phyloP scores from a whole-genome alignment of 2,329 filamentous ascomycete genomes.

The Westerdykella ornata region DNA sequence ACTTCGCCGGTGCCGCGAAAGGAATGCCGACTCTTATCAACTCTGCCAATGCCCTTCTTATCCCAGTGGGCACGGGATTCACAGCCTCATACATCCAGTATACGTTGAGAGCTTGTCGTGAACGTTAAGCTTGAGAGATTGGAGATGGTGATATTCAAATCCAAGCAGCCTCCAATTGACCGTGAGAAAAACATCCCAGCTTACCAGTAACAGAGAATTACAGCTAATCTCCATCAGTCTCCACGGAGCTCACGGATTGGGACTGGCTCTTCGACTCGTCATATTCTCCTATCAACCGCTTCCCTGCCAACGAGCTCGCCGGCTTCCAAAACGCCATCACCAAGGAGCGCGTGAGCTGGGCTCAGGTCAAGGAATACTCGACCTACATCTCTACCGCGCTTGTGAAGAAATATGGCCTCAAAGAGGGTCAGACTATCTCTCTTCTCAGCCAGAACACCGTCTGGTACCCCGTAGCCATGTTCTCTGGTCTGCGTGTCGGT shows the following conservation, averaged over 20 bases:
- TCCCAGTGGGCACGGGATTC: not conserved
- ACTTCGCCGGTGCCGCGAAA: not conserved
- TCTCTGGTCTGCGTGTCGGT: slow-evolving; percentile 49
- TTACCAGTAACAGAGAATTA: not conserved
- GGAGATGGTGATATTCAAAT: slow-evolving; percentile 39
- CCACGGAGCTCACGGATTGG: slow-evolving; percentile 52
- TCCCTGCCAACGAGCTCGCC: slow-evolving; percentile 38
- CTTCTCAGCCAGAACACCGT: slow-evolving; percentile 60
- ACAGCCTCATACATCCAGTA: not conserved
- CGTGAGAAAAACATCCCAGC: slow-evolving; percentile 18
- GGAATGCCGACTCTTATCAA: not conserved
- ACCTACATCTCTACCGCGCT: slow-evolving; percentile 57
- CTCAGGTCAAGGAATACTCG: slow-evolving; percentile 51
- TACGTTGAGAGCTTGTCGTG: not conserved
- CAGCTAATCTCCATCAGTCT: slow-evolving; percentile 37
- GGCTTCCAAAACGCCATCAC: slow-evolving; percentile 55
- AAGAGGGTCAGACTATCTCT: slow-evolving; percentile 51
- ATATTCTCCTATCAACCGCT: slow-evolving; percentile 45
- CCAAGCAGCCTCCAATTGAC: slow-evolving; percentile 40
- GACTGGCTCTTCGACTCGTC: slow-evolving; percentile 55
- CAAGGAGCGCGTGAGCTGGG: slow-evolving; percentile 52
- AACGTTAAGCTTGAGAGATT: slow-evolving; percentile 16
- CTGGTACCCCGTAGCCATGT: slow-evolving; percentile 61
- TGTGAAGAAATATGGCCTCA: slow-evolving; percentile 49
- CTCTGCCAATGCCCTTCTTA: not conserved